phyloP scores from a whole-genome alignment of 176 grass and related monocot species.

The Raddia guianensis region DNA sequence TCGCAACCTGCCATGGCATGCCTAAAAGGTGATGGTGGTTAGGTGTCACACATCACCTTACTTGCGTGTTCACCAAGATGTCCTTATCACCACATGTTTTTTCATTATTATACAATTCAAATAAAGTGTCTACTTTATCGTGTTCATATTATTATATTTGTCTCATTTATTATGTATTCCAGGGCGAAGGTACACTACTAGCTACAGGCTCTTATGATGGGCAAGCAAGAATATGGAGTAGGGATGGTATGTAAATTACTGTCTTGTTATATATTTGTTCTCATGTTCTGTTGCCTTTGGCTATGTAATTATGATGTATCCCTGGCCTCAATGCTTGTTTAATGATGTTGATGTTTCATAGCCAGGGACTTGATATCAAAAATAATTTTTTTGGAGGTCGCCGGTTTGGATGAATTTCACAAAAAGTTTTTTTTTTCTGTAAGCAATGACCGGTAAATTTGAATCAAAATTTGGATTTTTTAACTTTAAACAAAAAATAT shows the following conservation, averaged over 20 bases:
- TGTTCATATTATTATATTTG: slow-evolving; percentile 16
- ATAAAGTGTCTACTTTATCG: not conserved
- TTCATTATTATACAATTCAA: not conserved
- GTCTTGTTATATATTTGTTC: not conserved
- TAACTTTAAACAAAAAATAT: too few relatives aligned
- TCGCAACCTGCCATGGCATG: too few relatives aligned
- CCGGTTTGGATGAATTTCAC: too few relatives aligned
- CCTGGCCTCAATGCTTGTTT: not conserved
- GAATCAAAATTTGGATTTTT: too few relatives aligned
- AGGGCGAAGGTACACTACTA: slow-evolving; percentile 86
- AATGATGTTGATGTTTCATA: not conserved
- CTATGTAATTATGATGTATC: slow-evolving; percentile 7
- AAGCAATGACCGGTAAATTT: too few relatives aligned
- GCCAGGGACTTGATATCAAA: too few relatives aligned
- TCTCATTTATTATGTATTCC: slow-evolving; percentile 29
- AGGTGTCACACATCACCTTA: too few relatives aligned
- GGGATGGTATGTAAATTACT: slow-evolving; percentile 64
- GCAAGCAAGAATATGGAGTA: slow-evolving; percentile 95
- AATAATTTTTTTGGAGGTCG: too few relatives aligned
- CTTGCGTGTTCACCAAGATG: too few relatives aligned
- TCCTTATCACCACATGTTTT: not conserved
- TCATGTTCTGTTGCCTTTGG: not conserved
- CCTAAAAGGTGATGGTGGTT: too few relatives aligned
- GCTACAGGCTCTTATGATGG: slow-evolving; percentile 98
- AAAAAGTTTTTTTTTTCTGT: too few relatives aligned